Evolutionary conservation across 2,329 filamentous ascomycete species (phyloP), one percentile per base, ranked within the genome.

Genomic region (Fusarium palustre): DNA sequence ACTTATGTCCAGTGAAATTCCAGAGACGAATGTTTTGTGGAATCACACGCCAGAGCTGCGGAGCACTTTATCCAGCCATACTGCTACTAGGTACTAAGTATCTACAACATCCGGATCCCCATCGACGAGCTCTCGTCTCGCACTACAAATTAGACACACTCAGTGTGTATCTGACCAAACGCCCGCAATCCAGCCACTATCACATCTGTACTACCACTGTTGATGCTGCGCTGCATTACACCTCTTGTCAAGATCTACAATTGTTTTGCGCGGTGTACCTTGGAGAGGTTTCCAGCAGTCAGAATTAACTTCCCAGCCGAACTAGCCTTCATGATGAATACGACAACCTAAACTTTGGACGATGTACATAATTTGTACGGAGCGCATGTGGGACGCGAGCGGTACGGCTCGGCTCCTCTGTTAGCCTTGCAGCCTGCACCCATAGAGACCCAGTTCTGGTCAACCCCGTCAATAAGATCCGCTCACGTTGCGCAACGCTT

Each of bases 321-420:
- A 68, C 48, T 59, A 55, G 54, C 63, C 54, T 48, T 64, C 42
- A 39, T 49, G 36, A 39, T 25, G 46, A 33, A 52, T 12, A 33
- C 22, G 22, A 38, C 25, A 38, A 63, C 41, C 57, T 68, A 68
- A 60, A 57, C 58, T 68, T 60, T 68, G 64, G 55, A 52, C 64
- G 48, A 54, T 67, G 62, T 59, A 30, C 28, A 30, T 30, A 11
- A 10, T 11, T 3, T 30, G 9, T 34, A 34, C 33, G 33, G 33
- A 34, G 15, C 7, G 63, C 65, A 54, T 55, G 42, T 66, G 68
- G 68, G 68, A 64, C 53, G 62, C 53, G 61, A 70, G 68, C 64
- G 67, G 66, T 70, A 68, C 71, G 68, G 71, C 71, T 74, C 66
- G 70, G 62, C 59, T 69, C 71, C 60, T 66, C 49, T 70, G 22